Conservation (phyloP, 73 alveolate species). For the Paramecium primaurelia region DNA sequence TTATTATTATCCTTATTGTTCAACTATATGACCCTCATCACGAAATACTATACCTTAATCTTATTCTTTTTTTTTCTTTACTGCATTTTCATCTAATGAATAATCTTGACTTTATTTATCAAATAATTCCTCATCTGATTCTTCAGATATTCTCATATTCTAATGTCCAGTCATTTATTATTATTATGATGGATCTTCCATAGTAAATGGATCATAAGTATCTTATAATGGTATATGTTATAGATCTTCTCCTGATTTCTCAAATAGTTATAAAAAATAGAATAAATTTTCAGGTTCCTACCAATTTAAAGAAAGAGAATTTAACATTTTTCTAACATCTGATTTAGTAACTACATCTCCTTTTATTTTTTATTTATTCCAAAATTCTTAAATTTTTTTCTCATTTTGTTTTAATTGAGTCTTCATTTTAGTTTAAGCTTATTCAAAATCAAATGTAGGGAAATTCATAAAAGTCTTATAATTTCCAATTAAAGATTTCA, state of each 20-base stretch:
- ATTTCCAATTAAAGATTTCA: neutral
- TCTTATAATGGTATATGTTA: neutral
- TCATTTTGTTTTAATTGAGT: neutral
- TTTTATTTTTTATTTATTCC: neutral
- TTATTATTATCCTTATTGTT: neutral
- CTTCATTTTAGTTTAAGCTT: neutral
- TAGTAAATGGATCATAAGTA: neutral
- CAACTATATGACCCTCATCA: neutral
- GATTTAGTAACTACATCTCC: neutral
- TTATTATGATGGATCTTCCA: neutral
- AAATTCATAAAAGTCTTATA: neutral
- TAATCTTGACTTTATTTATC: constrained; percentile 40
- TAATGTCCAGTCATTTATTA: neutral
- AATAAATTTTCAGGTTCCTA: neutral
- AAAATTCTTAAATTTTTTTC: neutral
- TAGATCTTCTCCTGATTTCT: constrained; percentile 29
- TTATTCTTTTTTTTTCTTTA: neutral
- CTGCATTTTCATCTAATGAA: constrained; percentile 36
- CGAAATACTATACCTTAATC: constrained; percentile 13
- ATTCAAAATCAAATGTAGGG: constrained; percentile 34
- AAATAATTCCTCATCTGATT: constrained; percentile 36
- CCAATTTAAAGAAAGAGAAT: neutral
- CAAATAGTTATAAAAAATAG: constrained; percentile 13
- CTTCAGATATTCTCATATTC: constrained; percentile 41
- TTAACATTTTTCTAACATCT: neutral